Conservation (phyloP, 2,329 filamentous ascomycete species). For the Claviceps digitariae region DNA sequence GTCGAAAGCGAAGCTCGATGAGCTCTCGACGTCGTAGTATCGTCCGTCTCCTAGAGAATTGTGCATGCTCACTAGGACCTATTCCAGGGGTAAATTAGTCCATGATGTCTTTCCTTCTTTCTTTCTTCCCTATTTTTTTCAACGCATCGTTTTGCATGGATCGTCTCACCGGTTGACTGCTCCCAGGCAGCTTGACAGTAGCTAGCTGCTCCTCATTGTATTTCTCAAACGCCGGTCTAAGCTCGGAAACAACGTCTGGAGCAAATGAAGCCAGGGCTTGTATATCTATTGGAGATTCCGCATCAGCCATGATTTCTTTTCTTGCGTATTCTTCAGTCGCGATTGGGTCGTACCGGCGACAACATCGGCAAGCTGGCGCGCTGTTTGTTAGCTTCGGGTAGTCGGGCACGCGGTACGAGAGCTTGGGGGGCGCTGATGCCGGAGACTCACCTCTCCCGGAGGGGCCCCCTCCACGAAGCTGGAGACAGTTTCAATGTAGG, state of each 20-base stretch:
- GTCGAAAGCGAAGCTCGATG: constrained; percentile 79
- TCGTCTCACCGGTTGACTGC: constrained; percentile 44
- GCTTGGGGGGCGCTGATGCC: constrained; percentile 1
- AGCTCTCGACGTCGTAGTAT: constrained; percentile 84
- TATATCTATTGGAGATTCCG: constrained; percentile 53
- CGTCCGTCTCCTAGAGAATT: constrained; percentile 68
- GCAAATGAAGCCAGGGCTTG: constrained; percentile 66
- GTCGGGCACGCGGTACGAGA: constrained; percentile 7
- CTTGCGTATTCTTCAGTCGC: not conserved
- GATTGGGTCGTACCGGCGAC: constrained; percentile 52
- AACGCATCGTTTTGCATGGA: too few species aligned
- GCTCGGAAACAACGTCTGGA: constrained; percentile 52
- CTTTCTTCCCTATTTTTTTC: not conserved
- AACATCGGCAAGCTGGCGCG: constrained; percentile 70
- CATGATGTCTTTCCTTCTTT: not conserved
- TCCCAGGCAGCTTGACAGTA: constrained; percentile 78
- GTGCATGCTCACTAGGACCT: constrained; percentile 76
- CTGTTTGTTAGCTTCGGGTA: constrained; percentile 15
- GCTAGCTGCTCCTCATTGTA: constrained; percentile 95
- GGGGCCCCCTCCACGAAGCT: constrained; percentile 90
- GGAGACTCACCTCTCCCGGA: constrained; percentile 71
- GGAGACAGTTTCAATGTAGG: constrained; percentile 39
- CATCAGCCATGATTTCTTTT: not conserved
- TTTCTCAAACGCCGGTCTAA: constrained; percentile 74
- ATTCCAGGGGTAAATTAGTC: constrained; percentile 7